Conservation (phyloP, 345 rosid genomes). For the Balakata baccata region DNA sequence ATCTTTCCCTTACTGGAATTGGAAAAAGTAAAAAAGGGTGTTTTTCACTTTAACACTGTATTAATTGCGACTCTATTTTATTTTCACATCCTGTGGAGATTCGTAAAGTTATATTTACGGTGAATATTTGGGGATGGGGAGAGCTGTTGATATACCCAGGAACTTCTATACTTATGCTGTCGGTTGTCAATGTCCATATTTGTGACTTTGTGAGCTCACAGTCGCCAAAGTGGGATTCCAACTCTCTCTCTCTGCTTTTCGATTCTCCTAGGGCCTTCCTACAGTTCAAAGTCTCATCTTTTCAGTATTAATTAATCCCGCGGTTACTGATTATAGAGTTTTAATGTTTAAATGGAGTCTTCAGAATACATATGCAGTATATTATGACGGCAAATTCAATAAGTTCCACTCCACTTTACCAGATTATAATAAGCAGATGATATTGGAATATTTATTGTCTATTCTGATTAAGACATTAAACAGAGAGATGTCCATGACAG, state of each 20-base stretch:
- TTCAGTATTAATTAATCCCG: too few species aligned
- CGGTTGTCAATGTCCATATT: neutral
- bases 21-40: neutral
- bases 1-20: neutral
- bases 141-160: too few species aligned
- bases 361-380: slow-evolving; percentile 8
- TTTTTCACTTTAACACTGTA: neutral
- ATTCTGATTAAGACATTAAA: neutral
- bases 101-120: too few species aligned
- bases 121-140: too few species aligned
- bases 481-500: too few species aligned
- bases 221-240: neutral
- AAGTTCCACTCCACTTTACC: neutral
- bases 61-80: slow-evolving; percentile 7
- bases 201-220: too few species aligned
- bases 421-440: neutral
- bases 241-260: slow-evolving; percentile 16
- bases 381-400: neutral
- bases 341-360: neutral
- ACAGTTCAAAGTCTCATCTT: neutral
- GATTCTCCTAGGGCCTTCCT: neutral
- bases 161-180: neutral
- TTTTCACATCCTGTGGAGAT: slow-evolving; percentile 10
- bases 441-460: neutral
- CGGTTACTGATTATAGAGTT: too few species aligned